Base-by-base conservation (phyloP, 2,329 filamentous ascomycete genomes). In the Cladophialophora yegresii region DNA sequence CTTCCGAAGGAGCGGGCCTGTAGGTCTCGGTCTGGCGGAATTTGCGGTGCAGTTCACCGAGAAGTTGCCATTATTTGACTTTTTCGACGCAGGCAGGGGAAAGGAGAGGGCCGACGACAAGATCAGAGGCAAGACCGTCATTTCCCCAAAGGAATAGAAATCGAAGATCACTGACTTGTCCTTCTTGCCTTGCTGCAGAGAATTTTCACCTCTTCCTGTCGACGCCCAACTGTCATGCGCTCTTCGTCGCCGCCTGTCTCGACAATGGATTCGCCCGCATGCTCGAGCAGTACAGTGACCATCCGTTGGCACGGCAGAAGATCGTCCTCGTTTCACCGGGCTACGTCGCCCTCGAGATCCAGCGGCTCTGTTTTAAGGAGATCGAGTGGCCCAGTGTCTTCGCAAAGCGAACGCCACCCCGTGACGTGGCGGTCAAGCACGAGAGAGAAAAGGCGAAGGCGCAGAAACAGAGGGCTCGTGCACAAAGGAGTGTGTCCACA, bases 61-160 rank as follows among this genome's bases (percentile, higher is more conserved):
- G 58, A 70, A 63, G 50, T 54, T 67, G 36, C 68, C 64, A 1
- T 47, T 71, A 30, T 71, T 71, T 58, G 69, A 71, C 47, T 70
- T 63, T 53, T 66, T 69, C 45, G 68, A 71, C 33, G 65, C 61
- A 10, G 69, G 69, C 28, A 54, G 64, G 23, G 69, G 69, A 10
- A 71, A 71, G 55, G 69, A 71, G 56, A 62, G 69, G 58, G 69
- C 65, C 12, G 69, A 71, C 51, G 65, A 70, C 50, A 71, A 71
- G 50, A 71, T 71, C 36, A 66, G 68, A 63, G 69, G 69, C 67
- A 58, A 13, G 26, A 16, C 50, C 20, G 23, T 20, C 51, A 23
- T 54, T 30, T 10, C 47, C 47, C 36, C 33, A 2, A 16, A n/a
- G 16, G 26, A 8, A 2, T 16, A 50, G n/a, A 51, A n/a, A 20